These are phyloP conservation scores for Penicillium malachiteum DNA, from an alignment of 495 filamentous ascomycete genomes.

Conservation along the genomic window DNA sequence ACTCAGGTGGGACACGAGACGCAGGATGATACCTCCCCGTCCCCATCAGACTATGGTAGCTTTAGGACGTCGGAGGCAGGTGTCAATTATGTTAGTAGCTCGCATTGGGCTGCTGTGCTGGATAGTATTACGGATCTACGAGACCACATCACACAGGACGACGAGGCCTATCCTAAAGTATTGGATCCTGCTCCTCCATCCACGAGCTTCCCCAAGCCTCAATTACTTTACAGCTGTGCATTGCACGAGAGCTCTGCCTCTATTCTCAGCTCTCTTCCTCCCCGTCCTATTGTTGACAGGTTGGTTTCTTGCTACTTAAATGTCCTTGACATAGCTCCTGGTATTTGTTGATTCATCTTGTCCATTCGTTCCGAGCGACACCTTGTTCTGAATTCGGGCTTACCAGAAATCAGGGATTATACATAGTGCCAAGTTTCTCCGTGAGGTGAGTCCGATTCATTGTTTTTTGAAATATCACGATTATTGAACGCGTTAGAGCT, in stretches of 20 bases:
- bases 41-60: conserved; percentile 15
- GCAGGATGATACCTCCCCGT: conserved; percentile 2
- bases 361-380: too few relatives aligned
- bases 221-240: conserved; percentile 29
- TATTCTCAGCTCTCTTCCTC: conserved; percentile 31
- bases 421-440: too few relatives aligned
- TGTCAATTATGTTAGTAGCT: conserved; percentile 14
- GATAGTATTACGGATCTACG: conserved; percentile 10
- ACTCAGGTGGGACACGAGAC: conserved; percentile 15
- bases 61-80: conserved; percentile 22
- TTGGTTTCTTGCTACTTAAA: conserved; percentile 14
- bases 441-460: too few relatives aligned
- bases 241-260: conserved; percentile 21
- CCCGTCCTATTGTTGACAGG: conserved; percentile 30
- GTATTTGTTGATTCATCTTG: too few relatives aligned
- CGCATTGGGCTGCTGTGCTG: conserved; percentile 14
- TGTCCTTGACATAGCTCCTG: conserved; percentile 4
- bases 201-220: conserved; percentile 1
- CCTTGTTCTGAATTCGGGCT: too few relatives aligned
- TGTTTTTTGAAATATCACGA: too few relatives aligned
- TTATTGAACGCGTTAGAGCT: too few relatives aligned
- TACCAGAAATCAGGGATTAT: too few relatives aligned
- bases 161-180: conserved; percentile 10
- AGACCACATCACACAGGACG: conserved; percentile 14
- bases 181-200: not conserved